These are phyloP conservation scores for Terfezia claveryi DNA, from an alignment of 495 filamentous ascomycete genomes.

Conservation along the genomic window DNA sequence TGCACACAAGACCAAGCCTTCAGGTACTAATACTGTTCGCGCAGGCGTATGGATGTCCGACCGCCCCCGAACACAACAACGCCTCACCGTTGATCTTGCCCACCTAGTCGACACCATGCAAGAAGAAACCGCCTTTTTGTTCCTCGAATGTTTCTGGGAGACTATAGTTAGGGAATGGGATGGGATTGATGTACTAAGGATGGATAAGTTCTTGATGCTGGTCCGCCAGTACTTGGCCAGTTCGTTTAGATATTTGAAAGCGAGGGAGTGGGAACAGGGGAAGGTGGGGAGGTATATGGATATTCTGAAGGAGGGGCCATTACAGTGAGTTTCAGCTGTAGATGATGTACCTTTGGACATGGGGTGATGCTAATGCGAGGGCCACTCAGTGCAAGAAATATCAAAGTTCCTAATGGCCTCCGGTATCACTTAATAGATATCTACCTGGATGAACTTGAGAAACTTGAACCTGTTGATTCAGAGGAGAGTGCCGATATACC, in stretches of 20 bases:
- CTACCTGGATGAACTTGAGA: slow-evolving; percentile 70
- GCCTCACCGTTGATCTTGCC: slow-evolving; percentile 55
- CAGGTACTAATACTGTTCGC: slow-evolving; percentile 7
- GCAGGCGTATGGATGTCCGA: slow-evolving; percentile 75
- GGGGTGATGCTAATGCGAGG: background rate
- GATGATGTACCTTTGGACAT: background rate
- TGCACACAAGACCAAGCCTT: slow-evolving; percentile 2
- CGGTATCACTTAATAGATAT: slow-evolving; percentile 77
- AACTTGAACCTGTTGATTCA: slow-evolving; percentile 28
- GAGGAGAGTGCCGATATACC: slow-evolving; percentile 21
- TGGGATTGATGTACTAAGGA: slow-evolving; percentile 52
- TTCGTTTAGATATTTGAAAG: slow-evolving; percentile 35
- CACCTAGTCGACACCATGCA: slow-evolving; percentile 44
- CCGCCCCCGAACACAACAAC: slow-evolving; percentile 67
- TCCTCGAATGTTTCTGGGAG: slow-evolving; percentile 65
- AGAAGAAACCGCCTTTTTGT: slow-evolving; percentile 36
- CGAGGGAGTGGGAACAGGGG: slow-evolving; percentile 20
- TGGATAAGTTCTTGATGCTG: slow-evolving; percentile 84
- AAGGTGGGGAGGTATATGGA: slow-evolving; percentile 10
- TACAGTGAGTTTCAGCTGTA: slow-evolving; percentile 11
- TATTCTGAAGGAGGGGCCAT: slow-evolving; percentile 23
- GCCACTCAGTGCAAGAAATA: slow-evolving; percentile 20
- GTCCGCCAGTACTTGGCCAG: slow-evolving; percentile 54
- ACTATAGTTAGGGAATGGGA: slow-evolving; percentile 69
- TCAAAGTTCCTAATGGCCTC: slow-evolving; percentile 52